Conservation (phyloP, 306 rosid genomes). For the Sindora glabra region DNA sequence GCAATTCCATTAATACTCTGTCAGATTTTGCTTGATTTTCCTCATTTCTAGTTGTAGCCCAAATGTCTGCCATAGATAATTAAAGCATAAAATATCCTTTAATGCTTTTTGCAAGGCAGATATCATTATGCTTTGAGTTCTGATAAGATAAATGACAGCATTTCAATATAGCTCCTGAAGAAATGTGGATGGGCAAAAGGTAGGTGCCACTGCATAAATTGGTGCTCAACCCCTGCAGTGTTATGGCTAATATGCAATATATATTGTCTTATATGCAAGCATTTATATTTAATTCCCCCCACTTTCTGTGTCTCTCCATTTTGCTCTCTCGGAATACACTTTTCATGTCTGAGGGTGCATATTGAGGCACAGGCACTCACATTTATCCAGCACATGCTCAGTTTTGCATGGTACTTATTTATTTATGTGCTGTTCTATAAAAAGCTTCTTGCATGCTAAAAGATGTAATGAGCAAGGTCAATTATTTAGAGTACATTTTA, state of each 20-base stretch:
- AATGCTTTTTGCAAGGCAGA: too few species aligned
- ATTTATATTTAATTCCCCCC: background rate
- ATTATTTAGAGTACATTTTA: background rate
- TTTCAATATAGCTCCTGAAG: too few species aligned
- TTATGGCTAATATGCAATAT: background rate
- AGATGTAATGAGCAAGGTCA: too few species aligned
- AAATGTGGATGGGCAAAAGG: background rate
- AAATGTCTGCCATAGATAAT: too few species aligned
- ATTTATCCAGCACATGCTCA: background rate
- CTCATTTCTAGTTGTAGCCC: too few species aligned
- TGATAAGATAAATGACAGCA: too few species aligned
- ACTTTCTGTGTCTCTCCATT: background rate
- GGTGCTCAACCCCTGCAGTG: background rate
- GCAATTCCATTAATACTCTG: too few species aligned
- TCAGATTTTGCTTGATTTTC: too few species aligned
- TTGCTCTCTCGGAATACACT: background rate
- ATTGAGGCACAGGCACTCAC: background rate
- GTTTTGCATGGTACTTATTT: background rate
- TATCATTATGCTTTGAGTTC: too few species aligned
- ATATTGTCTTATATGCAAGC: background rate
- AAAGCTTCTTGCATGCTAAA: too few species aligned
- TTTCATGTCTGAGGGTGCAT: background rate
- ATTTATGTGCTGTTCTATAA: background rate
- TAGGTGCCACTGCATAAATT: background rate
- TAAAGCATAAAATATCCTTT: too few species aligned